phyloP scores from a whole-genome alignment of 2,329 filamentous ascomycete species.

The Stenocarpella maydis region DNA sequence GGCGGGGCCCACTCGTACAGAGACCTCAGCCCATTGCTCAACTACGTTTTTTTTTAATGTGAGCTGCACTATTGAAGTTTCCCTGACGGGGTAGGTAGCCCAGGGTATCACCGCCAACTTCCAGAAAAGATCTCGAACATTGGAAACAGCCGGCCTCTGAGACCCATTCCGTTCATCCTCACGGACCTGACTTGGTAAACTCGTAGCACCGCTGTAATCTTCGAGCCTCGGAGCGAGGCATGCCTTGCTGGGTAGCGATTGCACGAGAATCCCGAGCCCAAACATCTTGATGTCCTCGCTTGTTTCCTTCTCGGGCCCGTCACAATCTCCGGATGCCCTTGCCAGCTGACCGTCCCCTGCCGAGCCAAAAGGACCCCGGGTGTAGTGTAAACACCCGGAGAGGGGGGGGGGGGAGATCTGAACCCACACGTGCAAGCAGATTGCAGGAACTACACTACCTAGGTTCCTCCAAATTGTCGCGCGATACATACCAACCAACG shows the following conservation, averaged over 20 bases:
- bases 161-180: not conserved
- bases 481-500: no score
- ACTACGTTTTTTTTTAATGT: slow-evolving; percentile 7
- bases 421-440: not conserved
- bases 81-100: not conserved
- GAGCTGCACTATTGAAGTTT: not conserved
- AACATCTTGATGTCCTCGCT: not conserved
- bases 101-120: not conserved
- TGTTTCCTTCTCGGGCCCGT: not conserved
- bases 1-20: not conserved
- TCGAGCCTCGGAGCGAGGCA: slow-evolving; percentile 13
- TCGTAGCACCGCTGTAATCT: not conserved
- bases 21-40: not conserved
- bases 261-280: not conserved
- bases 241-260: no score
- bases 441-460: slow-evolving; percentile 20
- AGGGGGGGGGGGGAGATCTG: no score
- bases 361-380: not conserved
- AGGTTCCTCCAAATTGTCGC: no score
- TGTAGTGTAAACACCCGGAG: no score
- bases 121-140: slow-evolving; percentile 14
- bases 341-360: not conserved
- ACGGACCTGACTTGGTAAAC: not conserved
- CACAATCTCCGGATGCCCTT: not conserved
- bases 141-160: not conserved